Evolutionary conservation across 2,329 filamentous ascomycete species (phyloP).

Genomic region (Piedraia hortae): DNA sequence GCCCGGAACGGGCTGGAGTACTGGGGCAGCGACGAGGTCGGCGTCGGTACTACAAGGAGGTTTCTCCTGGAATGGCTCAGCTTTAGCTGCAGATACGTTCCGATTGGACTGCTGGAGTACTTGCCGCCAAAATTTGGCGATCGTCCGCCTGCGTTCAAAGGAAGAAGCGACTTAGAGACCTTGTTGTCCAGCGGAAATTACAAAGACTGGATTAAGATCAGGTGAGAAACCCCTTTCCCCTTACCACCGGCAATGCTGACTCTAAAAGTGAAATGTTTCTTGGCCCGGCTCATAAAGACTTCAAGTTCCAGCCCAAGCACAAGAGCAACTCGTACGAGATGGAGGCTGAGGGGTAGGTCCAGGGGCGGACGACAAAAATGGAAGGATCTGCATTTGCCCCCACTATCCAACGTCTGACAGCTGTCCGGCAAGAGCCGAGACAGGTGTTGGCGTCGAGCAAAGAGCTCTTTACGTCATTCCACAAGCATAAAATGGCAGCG

Average conservation of each 20-base stretch:
- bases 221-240: slow-evolving; percentile 29
- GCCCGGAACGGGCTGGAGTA: slow-evolving; percentile 70
- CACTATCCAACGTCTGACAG: too few relatives aligned
- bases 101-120: slow-evolving; percentile 63
- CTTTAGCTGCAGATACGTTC: slow-evolving; percentile 78
- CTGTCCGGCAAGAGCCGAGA: too few relatives aligned
- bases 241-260: too few relatives aligned
- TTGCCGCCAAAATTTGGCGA: slow-evolving; percentile 76
- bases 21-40: slow-evolving; percentile 89
- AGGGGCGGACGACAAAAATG: too few relatives aligned
- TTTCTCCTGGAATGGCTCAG: slow-evolving; percentile 92
- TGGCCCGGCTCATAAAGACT: slow-evolving; percentile 65
- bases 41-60: slow-evolving; percentile 65
- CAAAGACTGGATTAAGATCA: slow-evolving; percentile 96
- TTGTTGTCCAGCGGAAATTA: slow-evolving; percentile 74
- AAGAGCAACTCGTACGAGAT: slow-evolving; percentile 79
- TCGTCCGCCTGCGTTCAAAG: slow-evolving; percentile 55
- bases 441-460: not conserved
- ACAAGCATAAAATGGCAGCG: not conserved
- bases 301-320: slow-evolving; percentile 91
- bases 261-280: slow-evolving; percentile 73
- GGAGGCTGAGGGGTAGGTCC: slow-evolving; percentile 37
- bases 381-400: too few relatives aligned
- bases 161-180: slow-evolving; percentile 80
- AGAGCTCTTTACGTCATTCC: not conserved